phyloP scores from a whole-genome alignment of 2,329 filamentous ascomycete species.

The Hypoxylon sp. region DNA sequence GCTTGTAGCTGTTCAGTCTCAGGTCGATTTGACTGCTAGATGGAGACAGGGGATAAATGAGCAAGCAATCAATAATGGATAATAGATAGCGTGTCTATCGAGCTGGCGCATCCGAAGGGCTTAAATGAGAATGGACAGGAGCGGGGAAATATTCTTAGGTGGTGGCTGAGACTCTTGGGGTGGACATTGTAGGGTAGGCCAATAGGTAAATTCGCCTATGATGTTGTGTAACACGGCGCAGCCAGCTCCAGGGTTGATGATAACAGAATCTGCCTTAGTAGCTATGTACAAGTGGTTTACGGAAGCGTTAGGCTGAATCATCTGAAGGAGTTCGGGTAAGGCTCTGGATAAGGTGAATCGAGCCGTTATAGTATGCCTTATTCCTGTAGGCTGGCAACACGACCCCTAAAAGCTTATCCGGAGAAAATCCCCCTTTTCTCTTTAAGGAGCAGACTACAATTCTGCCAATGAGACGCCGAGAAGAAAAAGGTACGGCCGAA shows the following conservation, averaged over 20 bases:
- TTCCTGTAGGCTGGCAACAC: neutral
- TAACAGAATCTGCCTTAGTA: neutral
- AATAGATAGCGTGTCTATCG: neutral
- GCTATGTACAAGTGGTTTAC: too few relatives aligned
- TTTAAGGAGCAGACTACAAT: too few relatives aligned
- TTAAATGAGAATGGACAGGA: neutral
- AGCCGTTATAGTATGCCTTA: neutral
- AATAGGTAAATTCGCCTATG: neutral
- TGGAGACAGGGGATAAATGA: neutral
- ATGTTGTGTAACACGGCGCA: neutral
- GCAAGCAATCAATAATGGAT: neutral
- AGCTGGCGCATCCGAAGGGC: neutral
- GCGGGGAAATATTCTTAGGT: neutral
- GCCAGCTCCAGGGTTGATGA: neutral
- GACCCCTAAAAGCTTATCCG: neutral
- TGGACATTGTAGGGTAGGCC: too few relatives aligned
- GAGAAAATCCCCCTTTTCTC: neutral
- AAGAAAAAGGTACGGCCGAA: too few relatives aligned
- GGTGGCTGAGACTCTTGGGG: neutral
- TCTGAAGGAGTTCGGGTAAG: neutral
- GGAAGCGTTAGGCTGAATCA: neutral
- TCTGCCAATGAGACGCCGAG: too few relatives aligned
- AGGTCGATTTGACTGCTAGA: neutral
- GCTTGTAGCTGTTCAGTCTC: neutral
- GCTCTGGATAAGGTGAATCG: neutral